A percentile compares a stretch with the other conserved stretches of the same genome.
Evolutionary conservation across 305 asterid genomes (phyloP).

Genomic region (Fraxinus ornus): DNA sequence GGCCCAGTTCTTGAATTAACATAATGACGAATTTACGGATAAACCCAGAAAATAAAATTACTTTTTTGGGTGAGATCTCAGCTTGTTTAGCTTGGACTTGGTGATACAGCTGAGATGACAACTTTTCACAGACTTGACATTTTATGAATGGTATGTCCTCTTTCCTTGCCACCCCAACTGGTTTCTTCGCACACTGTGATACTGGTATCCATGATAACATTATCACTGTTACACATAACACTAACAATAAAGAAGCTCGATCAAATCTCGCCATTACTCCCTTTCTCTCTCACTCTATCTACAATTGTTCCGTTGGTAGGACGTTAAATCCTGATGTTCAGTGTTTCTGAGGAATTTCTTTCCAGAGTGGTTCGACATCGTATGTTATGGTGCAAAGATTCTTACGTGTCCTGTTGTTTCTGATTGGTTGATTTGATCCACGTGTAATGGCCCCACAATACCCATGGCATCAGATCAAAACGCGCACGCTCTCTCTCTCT

Average conservation of each 20-base stretch:
- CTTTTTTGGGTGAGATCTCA: constrained; percentile 76
- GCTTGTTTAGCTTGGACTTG: constrained; percentile 73
- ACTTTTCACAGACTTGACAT: constrained; percentile 77
- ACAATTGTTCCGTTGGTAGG: not conserved
- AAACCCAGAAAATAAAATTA: constrained; percentile 29
- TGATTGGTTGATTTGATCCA: constrained; percentile 57
- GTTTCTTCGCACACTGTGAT: constrained; percentile 64
- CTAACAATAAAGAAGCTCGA: constrained; percentile 10
- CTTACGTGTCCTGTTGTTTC: constrained; percentile 53
- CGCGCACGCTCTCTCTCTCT: too few species aligned
- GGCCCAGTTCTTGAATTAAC: not conserved
- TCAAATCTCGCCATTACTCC: constrained; percentile 41
- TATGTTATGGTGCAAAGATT: not conserved
- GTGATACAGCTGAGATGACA: constrained; percentile 57
- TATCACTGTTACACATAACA: constrained; percentile 25
- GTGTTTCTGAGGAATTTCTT: not conserved
- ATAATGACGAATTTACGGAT: not conserved
- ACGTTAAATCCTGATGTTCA: not conserved
- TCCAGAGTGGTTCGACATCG: not conserved
- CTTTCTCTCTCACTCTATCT: not conserved
- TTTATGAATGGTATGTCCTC: constrained; percentile 81
- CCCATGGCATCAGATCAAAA: not conserved
- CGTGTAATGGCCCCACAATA: constrained; percentile 20
- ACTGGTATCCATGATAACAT: constrained; percentile 39
- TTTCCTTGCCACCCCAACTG: constrained; percentile 68